A percentile compares a stretch with the other conserved stretches of the same genome.
phyloP scores from a whole-genome alignment of 192 early-diverging fungal species.

The Linderina pennispora region DNA sequence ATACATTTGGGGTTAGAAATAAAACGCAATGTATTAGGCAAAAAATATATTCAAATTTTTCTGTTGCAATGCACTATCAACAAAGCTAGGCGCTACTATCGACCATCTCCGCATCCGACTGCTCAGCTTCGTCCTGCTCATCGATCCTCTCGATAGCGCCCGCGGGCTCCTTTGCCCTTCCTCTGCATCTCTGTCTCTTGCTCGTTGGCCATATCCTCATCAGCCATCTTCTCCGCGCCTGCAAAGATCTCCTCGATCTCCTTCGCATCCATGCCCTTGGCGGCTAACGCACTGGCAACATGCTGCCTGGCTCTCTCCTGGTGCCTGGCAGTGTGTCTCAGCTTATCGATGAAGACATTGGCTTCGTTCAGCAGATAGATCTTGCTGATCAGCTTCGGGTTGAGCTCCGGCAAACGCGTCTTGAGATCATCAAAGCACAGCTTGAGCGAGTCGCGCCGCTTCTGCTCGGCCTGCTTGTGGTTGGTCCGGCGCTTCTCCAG shows the following conservation, averaged over 20 bases:
- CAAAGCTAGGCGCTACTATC: not conserved
- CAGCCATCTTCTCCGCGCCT: too few species aligned
- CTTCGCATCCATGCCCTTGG: too few species aligned
- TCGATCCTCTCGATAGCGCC: not conserved
- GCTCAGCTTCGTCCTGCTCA: not conserved
- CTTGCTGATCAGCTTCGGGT: conserved; percentile 83
- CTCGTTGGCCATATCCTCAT: not conserved
- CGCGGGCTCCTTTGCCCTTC: not conserved
- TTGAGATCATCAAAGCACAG: conserved; percentile 80
- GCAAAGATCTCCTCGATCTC: too few species aligned
- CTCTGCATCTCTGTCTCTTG: not conserved
- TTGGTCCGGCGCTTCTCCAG: conserved; percentile 78
- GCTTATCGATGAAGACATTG: conserved; percentile 55
- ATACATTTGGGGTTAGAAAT: too few species aligned
- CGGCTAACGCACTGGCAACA: too few species aligned
- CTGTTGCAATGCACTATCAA: too few species aligned
- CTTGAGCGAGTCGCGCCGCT: conserved; percentile 89
- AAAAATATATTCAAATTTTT: too few species aligned
- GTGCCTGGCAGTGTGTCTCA: too few species aligned
- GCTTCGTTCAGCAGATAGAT: conserved; percentile 72
- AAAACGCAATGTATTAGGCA: not conserved
- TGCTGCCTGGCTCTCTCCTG: too few species aligned
- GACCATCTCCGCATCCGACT: not conserved
- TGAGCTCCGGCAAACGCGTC: conserved; percentile 60
- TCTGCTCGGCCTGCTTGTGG: conserved; percentile 96